These are phyloP conservation scores for Anethum foeniculum DNA, from an alignment of 140 eudicot species.

Conservation along the genomic window DNA sequence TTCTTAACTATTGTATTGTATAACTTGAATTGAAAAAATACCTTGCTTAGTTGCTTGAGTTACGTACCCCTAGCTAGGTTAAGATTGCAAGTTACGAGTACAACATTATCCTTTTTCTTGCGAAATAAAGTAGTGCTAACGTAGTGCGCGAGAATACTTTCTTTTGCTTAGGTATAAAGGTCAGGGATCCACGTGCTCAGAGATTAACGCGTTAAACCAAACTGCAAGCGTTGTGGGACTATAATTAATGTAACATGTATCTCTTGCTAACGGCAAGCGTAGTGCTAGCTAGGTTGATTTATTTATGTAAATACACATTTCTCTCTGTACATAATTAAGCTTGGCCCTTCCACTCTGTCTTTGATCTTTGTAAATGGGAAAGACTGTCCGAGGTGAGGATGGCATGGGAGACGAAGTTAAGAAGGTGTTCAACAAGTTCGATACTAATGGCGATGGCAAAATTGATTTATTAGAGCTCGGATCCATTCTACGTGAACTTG, in stretches of 20 bases:
- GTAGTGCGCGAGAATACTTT: background rate
- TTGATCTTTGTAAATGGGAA: slow-evolving; percentile 15
- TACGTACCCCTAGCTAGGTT: too few relatives aligned
- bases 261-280: background rate
- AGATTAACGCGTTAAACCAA: background rate
- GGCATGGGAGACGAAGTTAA: slow-evolving; percentile 26
- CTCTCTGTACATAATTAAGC: background rate
- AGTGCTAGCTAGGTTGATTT: background rate
- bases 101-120: background rate
- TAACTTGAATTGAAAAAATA: too few relatives aligned
- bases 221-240: background rate
- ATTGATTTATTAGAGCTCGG: slow-evolving; percentile 59
- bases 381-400: background rate
- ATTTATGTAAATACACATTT: background rate
- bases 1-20: too few relatives aligned
- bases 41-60: too few relatives aligned
- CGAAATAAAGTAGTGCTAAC: background rate
- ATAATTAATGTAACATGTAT: background rate
- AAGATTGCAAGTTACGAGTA: background rate
- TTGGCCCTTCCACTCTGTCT: background rate
- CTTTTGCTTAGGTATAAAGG: background rate
- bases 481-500: slow-evolving; percentile 46
- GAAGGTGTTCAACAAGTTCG: slow-evolving; percentile 59
- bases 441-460: slow-evolving; percentile 73
- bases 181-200: background rate